Base-by-base conservation (phyloP, 1,139 yeast genomes). In the Ashbya aceris region DNA sequence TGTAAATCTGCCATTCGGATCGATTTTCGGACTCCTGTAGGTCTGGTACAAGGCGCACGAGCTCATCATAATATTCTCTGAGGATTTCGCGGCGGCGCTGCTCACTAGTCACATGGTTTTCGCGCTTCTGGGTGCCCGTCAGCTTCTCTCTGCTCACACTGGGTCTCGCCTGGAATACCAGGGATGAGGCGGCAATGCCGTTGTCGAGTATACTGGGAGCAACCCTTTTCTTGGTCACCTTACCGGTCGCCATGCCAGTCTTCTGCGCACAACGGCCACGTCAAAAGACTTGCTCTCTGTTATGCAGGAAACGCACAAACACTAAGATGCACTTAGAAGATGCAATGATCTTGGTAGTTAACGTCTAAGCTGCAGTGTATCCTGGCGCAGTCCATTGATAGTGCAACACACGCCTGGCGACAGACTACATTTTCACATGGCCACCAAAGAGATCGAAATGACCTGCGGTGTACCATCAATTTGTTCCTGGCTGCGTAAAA, bases 81-180 rank as follows among this genome's bases (percentile, higher is more conserved):
- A 68, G 64, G 39, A 62, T 61, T 30, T 64, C 68, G 41, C 73
- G 53, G 41, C 73, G 54, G 42, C 64, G 62, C 42, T 65, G 66
- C 43, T 69, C 73, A 5, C 71, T 67, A 31, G 55, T 51, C 2
- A 68, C 68, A 47, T 69, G 73, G 42, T 68, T 68, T n/a, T 54
- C 47, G 38, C 68, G 65, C 44, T 63, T 64, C 49, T 68, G 68
- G 40, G 61, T 68, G 11, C 58, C 59, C 0, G 66, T 49, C 12
- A 67, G 50, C 33, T 34, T 34, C 11, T 23, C 37, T 14, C 29
- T 34, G n/a, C 29, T n/a, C 14, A 17, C 12, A 7, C 7, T 13
- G 6, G 13, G 13, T 13, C 14, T 32, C 13, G 11, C 31, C 13
- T 29, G 31, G 31, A 29, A 29, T 6, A 29, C 13, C 31, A 29